Percentiles rank a stretch among this genome's conserved stretches.
phyloP scores from a whole-genome alignment of 805 yeast species.

The Ogataea minuta region DNA sequence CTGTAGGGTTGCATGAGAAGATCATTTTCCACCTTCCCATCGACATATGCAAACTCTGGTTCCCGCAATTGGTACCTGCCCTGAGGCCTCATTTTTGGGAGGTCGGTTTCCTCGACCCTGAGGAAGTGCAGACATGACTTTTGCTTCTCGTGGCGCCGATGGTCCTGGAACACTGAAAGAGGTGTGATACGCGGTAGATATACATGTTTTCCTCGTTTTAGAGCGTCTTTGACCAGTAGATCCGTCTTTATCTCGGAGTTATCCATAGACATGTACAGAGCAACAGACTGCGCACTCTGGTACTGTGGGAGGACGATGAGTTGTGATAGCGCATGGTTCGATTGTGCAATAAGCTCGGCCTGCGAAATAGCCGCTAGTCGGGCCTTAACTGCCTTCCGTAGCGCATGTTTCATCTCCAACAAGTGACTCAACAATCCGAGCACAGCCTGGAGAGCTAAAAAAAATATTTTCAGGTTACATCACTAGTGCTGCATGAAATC shows the following conservation, averaged over 20 bases:
- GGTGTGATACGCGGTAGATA: conserved; percentile 52
- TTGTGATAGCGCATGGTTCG: conserved; percentile 8
- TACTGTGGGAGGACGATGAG: conserved; percentile 32
- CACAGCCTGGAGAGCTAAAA: conserved; percentile 9
- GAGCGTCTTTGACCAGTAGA: conserved; percentile 50
- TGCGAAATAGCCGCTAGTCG: conserved; percentile 6
- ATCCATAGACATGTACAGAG: conserved; percentile 77
- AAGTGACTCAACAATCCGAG: conserved; percentile 7
- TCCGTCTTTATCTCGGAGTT: conserved; percentile 64
- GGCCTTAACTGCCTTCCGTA: conserved; percentile 6
- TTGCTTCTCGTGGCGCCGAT: conserved; percentile 29
- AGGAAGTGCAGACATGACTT: conserved; percentile 57
- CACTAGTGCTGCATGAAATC: conserved; percentile 11
- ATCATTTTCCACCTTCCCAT: conserved; percentile 21
- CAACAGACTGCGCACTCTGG: conserved; percentile 47
- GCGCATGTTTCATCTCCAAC: conserved; percentile 9
- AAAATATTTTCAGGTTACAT: conserved; percentile 13
- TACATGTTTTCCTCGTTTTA: conserved; percentile 45
- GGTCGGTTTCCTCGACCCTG: conserved; percentile 42
- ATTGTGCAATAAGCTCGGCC: conserved; percentile 9
- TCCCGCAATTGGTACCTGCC: conserved; percentile 71
- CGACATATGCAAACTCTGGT: conserved; percentile 41
- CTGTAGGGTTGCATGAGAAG: conserved; percentile 13
- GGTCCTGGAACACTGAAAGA: conserved; percentile 29
- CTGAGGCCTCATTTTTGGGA: conserved; percentile 51